Evolutionary conservation across 495 filamentous ascomycete genomes (phyloP).

Genomic region (Penicillium ucsense): DNA sequence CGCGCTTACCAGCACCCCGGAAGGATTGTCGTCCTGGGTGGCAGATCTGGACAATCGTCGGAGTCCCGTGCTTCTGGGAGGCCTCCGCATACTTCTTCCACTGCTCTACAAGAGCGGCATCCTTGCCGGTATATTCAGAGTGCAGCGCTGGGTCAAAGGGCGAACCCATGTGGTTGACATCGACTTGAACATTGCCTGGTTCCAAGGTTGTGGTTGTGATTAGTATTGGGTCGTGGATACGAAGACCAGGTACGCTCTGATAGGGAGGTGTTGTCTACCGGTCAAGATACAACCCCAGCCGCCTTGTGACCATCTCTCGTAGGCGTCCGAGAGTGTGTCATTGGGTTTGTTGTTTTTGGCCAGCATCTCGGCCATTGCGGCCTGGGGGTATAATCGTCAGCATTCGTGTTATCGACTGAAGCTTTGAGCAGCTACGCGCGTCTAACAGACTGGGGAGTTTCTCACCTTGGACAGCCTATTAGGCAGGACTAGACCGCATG

Average conservation of each 20-base stretch:
- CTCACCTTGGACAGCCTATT: slow-evolving; percentile 45
- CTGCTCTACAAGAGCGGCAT: slow-evolving; percentile 18
- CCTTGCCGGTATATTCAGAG: slow-evolving; percentile 22
- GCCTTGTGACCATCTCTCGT: slow-evolving; percentile 41
- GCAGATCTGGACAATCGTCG: slow-evolving; percentile 45
- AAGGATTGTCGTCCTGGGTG: slow-evolving; percentile 51
- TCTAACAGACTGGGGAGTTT: not conserved
- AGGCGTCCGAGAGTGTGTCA: slow-evolving; percentile 25
- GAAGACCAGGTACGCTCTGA: not conserved
- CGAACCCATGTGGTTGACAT: slow-evolving; percentile 38
- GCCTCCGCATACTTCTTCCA: slow-evolving; percentile 41
- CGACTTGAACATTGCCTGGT: slow-evolving; percentile 47
- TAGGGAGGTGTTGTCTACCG: slow-evolving; percentile 7
- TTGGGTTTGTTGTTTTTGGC: slow-evolving; percentile 24
- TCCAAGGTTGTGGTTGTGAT: not conserved
- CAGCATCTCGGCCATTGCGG: slow-evolving; percentile 41
- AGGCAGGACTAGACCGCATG: slow-evolving; percentile 41
- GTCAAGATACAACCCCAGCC: slow-evolving; percentile 42
- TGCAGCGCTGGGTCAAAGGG: slow-evolving; percentile 33
- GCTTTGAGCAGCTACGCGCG: no score
- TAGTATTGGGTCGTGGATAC: not conserved
- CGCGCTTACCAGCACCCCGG: slow-evolving; percentile 32
- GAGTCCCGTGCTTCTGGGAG: slow-evolving; percentile 36
- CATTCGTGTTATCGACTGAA: not conserved
- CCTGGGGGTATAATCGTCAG: slow-evolving; percentile 12